Percentiles rank a stretch among this genome's conserved stretches.
phyloP scores from a whole-genome alignment of 2,329 filamentous ascomycete species.

The Clonostachys byssicola region DNA sequence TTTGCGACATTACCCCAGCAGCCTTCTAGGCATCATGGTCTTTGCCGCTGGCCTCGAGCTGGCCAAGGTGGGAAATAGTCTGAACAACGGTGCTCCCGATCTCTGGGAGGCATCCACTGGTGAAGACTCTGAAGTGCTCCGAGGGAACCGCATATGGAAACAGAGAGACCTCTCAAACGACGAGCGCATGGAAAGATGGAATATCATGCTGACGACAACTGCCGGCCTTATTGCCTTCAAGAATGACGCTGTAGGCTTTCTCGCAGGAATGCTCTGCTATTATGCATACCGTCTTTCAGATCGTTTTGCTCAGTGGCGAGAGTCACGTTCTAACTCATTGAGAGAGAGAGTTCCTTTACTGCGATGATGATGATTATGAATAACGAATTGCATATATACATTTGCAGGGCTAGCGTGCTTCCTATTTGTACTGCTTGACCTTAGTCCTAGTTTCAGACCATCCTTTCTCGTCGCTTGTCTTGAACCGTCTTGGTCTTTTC shows the following conservation, averaged over 20 bases:
- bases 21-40: conserved; percentile 82
- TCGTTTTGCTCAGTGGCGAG: conserved; percentile 31
- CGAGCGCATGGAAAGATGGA: conserved; percentile 74
- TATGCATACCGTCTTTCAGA: conserved; percentile 55
- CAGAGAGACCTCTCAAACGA: conserved; percentile 46
- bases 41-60: conserved; percentile 86
- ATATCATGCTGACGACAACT: conserved; percentile 84
- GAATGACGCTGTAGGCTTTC: conserved; percentile 85
- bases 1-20: conserved; percentile 68
- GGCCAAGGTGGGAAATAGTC: conserved; percentile 75
- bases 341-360: conserved; percentile 23
- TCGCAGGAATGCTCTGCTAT: conserved; percentile 77
- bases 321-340: conserved; percentile 4
- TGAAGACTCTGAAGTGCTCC: conserved; percentile 25
- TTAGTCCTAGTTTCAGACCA: no score
- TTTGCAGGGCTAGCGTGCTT: no score
- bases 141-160: conserved; percentile 17
- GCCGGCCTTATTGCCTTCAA: conserved; percentile 79
- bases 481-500: neutral
- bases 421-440: neutral
- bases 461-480: no score
- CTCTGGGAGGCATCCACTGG: conserved; percentile 50
- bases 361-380: conserved; percentile 5
- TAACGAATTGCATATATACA: neutral
- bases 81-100: conserved; percentile 68